Base-by-base conservation (phyloP, 768 basidiomycete species). In the Pisolithus sp. region DNA sequence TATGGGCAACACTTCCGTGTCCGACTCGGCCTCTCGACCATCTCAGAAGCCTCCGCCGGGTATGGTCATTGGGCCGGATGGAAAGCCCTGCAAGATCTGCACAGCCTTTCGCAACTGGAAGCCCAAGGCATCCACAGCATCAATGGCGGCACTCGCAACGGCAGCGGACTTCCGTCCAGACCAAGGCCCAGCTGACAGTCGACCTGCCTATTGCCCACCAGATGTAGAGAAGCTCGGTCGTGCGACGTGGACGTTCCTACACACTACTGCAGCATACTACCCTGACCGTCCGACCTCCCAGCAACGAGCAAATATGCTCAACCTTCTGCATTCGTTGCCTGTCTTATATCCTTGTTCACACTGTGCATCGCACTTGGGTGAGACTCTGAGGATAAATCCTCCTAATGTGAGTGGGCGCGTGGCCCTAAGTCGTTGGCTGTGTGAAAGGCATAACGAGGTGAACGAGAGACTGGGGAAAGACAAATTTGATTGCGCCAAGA, bases 171-270 rank as follows among this genome's bases (percentile, higher is more conserved):
- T 65, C 57, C 54, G 63, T 56, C 58, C 62, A n/a, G 49, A 66
- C 10, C 39, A 67, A 18, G 62, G 65, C 4, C 55, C n/a, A n/a
- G n/a, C 67, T 5, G 67, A 71, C 23, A 67, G 66, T 17, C 81
- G 76, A 20, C 79, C 80, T 2, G 70, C 73, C 5, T 75, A 88
- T 51, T 98, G 95, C 64, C 95, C 95, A 12, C 85, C 93, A 0
- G 94, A 97, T 68, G 85, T 85, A 42, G 91, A 93, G 63, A 76
- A 82, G 53, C 84, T 98, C 46, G 95, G 95, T 2, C 82, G 83
- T 46, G 87, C 94, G 42, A 95, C 95, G 2, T 97, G 95, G 95
- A 86, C 93, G 15, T 98, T 98, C 78, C 76, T 98, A 30, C 95
- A 97, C 63, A 85, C 93, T 8, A 86, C 95, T 5, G 94, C 93